Evolutionary conservation across 2,329 filamentous ascomycete species (phyloP).

Genomic region (Phaeosphaeriaceae sp.): DNA sequence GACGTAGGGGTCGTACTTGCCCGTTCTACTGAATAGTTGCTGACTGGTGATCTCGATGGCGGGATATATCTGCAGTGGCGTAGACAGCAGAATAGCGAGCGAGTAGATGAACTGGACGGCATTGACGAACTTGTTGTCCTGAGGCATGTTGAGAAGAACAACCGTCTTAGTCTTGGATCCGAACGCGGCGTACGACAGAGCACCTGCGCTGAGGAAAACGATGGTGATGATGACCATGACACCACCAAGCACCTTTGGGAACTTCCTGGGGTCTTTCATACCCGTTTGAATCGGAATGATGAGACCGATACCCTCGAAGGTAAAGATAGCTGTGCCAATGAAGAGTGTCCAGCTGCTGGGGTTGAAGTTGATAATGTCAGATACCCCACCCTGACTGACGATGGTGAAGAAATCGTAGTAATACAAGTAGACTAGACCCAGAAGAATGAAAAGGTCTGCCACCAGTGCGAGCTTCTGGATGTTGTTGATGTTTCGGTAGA

Average conservation of each 20-base stretch:
- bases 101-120: conserved; percentile 96
- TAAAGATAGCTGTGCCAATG: conserved; percentile 98
- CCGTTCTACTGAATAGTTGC: conserved; percentile 88
- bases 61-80: conserved; percentile 95
- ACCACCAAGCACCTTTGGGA: conserved; percentile 83
- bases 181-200: conserved; percentile 93
- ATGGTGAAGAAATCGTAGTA: conserved; percentile 94
- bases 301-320: conserved; percentile 95
- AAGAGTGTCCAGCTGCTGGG: conserved; percentile 92
- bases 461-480: conserved; percentile 93
- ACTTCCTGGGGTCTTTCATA: conserved; percentile 90
- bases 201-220: conserved; percentile 89
- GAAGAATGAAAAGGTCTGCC: conserved; percentile 91
- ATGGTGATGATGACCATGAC: conserved; percentile 97
- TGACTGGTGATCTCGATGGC: conserved; percentile 97
- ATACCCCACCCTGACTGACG: conserved; percentile 72
- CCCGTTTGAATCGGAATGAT: conserved; percentile 98
- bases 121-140: conserved; percentile 95
- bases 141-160: conserved; percentile 92
- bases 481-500: conserved; percentile 96
- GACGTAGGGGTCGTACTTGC: conserved; percentile 97
- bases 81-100: conserved; percentile 94
- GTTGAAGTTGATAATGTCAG: conserved; percentile 93
- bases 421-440: conserved; percentile 91
- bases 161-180: conserved; percentile 96